A percentile compares a stretch with the other conserved stretches of the same genome.
Evolutionary conservation across 2,329 filamentous ascomycete species (phyloP).

Genomic region (Aschersonia sp.): DNA sequence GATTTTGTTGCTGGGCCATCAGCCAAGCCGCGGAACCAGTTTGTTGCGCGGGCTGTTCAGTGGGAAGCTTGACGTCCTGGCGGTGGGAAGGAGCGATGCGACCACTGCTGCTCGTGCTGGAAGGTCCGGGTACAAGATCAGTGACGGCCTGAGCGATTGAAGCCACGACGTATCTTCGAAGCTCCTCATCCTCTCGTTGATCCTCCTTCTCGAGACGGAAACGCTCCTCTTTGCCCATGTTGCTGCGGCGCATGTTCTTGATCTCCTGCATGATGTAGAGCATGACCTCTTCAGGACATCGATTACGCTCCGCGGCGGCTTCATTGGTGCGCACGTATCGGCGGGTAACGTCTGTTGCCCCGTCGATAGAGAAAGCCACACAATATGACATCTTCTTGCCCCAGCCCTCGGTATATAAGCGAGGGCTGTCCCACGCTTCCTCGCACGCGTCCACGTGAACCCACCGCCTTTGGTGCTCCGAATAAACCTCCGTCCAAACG

Average conservation of each 20-base stretch:
- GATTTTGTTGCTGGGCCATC: slow-evolving; percentile 29
- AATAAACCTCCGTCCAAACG: slow-evolving; percentile 96
- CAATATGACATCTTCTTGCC: slow-evolving; percentile 94
- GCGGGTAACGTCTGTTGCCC: slow-evolving; percentile 50
- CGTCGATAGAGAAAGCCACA: slow-evolving; percentile 90
- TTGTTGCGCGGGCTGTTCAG: slow-evolving; percentile 41
- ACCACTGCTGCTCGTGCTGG: slow-evolving; percentile 10
- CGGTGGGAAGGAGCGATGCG: slow-evolving; percentile 8
- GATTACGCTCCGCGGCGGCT: slow-evolving; percentile 58
- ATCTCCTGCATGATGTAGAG: slow-evolving; percentile 89
- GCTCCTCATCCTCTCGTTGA: slow-evolving; percentile 57
- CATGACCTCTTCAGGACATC: slow-evolving; percentile 77
- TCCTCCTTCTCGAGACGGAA: slow-evolving; percentile 74
- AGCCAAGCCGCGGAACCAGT: slow-evolving; percentile 36
- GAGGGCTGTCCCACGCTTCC: slow-evolving; percentile 87
- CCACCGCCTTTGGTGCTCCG: slow-evolving; percentile 84
- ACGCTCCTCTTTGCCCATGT: slow-evolving; percentile 74
- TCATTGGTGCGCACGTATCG: slow-evolving; percentile 58
- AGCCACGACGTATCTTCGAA: slow-evolving; percentile 58
- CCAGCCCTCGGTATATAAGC: slow-evolving; percentile 90
- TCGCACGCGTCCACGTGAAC: slow-evolving; percentile 94
- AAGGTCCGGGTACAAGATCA: slow-evolving; percentile 42
- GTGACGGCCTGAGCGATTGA: slow-evolving; percentile 61
- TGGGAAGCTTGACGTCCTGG: slow-evolving; percentile 46
- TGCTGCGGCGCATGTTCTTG: slow-evolving; percentile 64